A percentile compares a stretch with the other conserved stretches of the same genome.
phyloP scores from a whole-genome alignment of 805 yeast genomes.

The Zygotorulaspora danielsina region DNA sequence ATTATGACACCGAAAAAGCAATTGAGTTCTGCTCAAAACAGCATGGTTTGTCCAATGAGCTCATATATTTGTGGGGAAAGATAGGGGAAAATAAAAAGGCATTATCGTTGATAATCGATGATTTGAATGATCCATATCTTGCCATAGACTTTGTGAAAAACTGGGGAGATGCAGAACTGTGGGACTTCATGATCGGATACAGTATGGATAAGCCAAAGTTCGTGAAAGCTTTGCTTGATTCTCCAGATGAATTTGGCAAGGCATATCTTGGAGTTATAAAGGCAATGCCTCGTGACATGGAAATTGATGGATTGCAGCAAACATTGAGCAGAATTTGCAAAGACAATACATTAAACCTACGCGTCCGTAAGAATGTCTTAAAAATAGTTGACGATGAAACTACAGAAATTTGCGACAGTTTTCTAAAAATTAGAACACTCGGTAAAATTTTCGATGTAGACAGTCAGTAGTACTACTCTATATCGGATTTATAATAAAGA shows the following conservation, averaged over 20 bases:
- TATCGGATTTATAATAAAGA: too few relatives aligned
- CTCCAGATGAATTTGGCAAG: conserved; percentile 59
- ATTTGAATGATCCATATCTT: conserved; percentile 68
- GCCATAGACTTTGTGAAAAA: conserved; percentile 78
- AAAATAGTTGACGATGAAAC: conserved; percentile 53
- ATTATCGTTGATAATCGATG: conserved; percentile 66
- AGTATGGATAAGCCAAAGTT: conserved; percentile 72
- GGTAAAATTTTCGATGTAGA: conserved; percentile 27
- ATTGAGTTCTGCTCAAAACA: conserved; percentile 54
- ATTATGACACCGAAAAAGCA: conserved; percentile 67
- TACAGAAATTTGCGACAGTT: conserved; percentile 33
- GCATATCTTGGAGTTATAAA: conserved; percentile 62
- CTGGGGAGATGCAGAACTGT: conserved; percentile 67
- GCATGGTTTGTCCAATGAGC: conserved; percentile 51
- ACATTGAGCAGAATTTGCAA: conserved; percentile 58
- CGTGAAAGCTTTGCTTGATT: conserved; percentile 66
- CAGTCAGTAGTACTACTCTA: too few relatives aligned
- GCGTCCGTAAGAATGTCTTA: conserved; percentile 53
- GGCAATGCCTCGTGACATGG: conserved; percentile 56
- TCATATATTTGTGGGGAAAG: conserved; percentile 75
- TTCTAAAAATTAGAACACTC: conserved; percentile 31
- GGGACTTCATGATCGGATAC: conserved; percentile 70
- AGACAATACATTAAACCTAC: conserved; percentile 54
- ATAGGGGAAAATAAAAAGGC: conserved; percentile 80
- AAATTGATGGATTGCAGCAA: conserved; percentile 59